Percentiles rank a stretch among this genome's conserved stretches.
phyloP scores from a whole-genome alignment of 2,329 filamentous ascomycete genomes.

The Aotearoamyces nothofagi region DNA sequence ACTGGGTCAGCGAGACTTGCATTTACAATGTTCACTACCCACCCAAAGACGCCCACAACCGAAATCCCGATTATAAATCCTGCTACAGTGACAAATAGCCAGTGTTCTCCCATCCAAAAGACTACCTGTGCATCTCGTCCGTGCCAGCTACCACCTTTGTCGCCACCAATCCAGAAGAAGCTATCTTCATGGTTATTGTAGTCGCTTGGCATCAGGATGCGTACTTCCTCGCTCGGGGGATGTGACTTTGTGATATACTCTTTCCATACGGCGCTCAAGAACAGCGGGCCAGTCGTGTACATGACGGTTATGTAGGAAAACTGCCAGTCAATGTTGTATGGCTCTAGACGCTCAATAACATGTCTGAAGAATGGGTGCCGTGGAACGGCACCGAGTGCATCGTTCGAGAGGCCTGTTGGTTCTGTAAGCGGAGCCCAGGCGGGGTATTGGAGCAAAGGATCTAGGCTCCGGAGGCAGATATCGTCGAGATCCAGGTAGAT shows the following conservation, averaged over 20 bases:
- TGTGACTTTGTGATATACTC: conserved; percentile 33
- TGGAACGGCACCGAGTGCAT: conserved; percentile 60
- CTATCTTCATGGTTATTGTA: conserved; percentile 55
- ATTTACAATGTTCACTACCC: too few relatives aligned
- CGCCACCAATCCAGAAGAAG: conserved; percentile 46
- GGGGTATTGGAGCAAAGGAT: conserved; percentile 52
- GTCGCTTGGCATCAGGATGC: conserved; percentile 56
- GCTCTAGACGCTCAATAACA: conserved; percentile 51
- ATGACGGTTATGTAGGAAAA: conserved; percentile 60
- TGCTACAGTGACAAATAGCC: conserved; percentile 21
- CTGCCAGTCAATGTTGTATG: conserved; percentile 52
- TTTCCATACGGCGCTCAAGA: conserved; percentile 62
- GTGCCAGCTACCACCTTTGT: conserved; percentile 31
- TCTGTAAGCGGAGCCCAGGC: conserved; percentile 57
- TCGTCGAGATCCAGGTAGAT: conserved; percentile 67
- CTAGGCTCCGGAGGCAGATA: conserved; percentile 22
- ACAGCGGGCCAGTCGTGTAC: conserved; percentile 63
- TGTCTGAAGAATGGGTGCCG: conserved; percentile 61
- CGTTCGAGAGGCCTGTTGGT: conserved; percentile 69
- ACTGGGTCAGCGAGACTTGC: too few relatives aligned
- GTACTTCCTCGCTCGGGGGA: not conserved
- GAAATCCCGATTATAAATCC: conserved; percentile 18
- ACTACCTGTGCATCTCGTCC: conserved; percentile 28
- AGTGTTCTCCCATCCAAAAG: conserved; percentile 32
- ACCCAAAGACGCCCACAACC: conserved; percentile 14